Conservation (phyloP, 1,139 yeast genomes). For the Nakaseomyces bracarensis region DNA sequence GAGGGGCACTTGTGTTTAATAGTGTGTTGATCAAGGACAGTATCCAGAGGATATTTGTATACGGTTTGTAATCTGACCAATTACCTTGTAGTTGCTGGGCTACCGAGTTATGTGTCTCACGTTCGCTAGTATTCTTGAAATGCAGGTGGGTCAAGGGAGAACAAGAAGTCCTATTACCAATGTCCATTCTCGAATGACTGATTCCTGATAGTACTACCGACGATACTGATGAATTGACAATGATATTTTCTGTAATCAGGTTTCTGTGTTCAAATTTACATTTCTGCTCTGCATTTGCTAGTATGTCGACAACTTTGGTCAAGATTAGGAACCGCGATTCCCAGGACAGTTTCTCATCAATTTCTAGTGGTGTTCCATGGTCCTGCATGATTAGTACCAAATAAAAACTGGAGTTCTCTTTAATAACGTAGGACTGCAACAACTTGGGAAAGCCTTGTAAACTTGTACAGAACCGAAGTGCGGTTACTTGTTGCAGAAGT, state of each 20-base stretch:
- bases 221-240: slow-evolving; percentile 10
- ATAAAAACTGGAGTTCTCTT: not conserved
- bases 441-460: not conserved
- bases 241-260: slow-evolving; percentile 50
- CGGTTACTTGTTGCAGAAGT: slow-evolving; percentile 16
- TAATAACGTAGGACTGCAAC: slow-evolving; percentile 4
- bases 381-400: not conserved
- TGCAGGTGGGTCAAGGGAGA: not conserved
- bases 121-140: not conserved
- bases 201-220: not conserved
- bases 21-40: not conserved
- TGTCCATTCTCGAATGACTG: not conserved
- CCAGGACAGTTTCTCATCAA: slow-evolving; percentile 1
- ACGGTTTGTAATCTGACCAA: not conserved
- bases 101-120: not conserved
- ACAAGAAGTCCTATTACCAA: not conserved
- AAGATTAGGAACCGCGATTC: slow-evolving; percentile 31
- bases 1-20: not conserved
- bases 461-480: not conserved
- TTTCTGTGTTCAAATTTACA: slow-evolving; percentile 54
- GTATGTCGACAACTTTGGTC: slow-evolving; percentile 38
- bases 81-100: not conserved
- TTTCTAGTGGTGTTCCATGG: slow-evolving; percentile 1
- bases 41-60: not conserved
- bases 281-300: slow-evolving; percentile 41